Evolutionary conservation across 1,284 basidiomycete genomes (phyloP).

Genomic region (Puccinia brachypodii): DNA sequence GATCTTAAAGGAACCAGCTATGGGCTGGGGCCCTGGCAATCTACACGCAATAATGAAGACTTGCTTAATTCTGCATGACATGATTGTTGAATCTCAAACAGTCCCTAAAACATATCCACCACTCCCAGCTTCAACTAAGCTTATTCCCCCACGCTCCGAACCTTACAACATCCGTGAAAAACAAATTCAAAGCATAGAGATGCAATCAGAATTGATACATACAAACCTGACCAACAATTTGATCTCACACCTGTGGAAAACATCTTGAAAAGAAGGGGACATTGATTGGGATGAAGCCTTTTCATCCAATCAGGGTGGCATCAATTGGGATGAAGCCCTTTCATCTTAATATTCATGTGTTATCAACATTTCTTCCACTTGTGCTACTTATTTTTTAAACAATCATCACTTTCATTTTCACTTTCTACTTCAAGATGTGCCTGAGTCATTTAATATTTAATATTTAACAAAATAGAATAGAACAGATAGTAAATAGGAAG

Average conservation of each 20-base stretch:
- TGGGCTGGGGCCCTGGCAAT: not conserved
- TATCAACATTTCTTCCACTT: not conserved
- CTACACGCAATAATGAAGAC: not conserved
- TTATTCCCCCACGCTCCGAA: not conserved
- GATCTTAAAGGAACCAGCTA: not conserved
- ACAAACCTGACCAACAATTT: not conserved
- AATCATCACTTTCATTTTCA: not conserved
- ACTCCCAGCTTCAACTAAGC: not conserved
- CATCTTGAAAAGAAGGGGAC: not conserved
- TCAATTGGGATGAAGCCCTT: not conserved
- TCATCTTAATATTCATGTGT: not conserved
- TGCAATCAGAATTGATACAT: not conserved
- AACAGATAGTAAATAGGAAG: not conserved
- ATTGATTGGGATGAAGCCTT: not conserved
- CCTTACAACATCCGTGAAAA: not conserved
- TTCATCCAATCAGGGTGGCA: not conserved
- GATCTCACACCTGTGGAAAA: not conserved
- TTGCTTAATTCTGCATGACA: not conserved
- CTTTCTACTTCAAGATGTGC: not conserved
- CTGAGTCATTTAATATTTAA: not conserved
- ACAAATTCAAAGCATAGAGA: not conserved
- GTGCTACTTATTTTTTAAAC: not conserved
- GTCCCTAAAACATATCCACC: not conserved
- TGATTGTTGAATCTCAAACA: slow-evolving; percentile 2
- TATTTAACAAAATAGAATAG: no score